Percentiles rank a stretch among this genome's conserved stretches.
Evolutionary conservation across 805 yeast species (phyloP).

Genomic region (Monosporozyma servazzii): DNA sequence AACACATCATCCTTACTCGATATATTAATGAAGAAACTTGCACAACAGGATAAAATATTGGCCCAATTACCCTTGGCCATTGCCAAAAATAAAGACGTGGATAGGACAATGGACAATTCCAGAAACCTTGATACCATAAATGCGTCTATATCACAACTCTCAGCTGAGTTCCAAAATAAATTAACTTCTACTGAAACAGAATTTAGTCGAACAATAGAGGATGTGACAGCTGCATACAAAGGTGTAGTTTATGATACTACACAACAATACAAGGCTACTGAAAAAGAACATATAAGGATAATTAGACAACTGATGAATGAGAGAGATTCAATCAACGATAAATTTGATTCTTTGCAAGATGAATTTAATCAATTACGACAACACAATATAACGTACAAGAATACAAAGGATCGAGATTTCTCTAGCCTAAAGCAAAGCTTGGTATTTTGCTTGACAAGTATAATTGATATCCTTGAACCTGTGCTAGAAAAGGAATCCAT

Average conservation of each 20-base stretch:
- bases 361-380: neutral
- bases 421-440: conserved; percentile 27
- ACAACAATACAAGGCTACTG: neutral
- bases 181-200: neutral
- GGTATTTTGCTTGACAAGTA: conserved; percentile 38
- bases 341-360: neutral
- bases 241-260: neutral
- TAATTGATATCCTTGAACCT: conserved; percentile 42
- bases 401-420: neutral
- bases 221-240: neutral
- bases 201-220: neutral
- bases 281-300: neutral
- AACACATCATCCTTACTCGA: conserved; percentile 14
- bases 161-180: neutral
- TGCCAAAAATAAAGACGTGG: neutral
- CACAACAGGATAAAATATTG: conserved; percentile 15
- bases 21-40: conserved; percentile 14
- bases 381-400: neutral
- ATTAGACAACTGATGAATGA: neutral
- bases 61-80: conserved; percentile 1
- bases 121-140: neutral
- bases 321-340: neutral
- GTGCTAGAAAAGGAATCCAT: conserved; percentile 52
- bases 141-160: neutral
- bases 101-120: neutral